Evolutionary conservation across 2,329 filamentous ascomycete species (phyloP).

Genomic region (Talaromyces sp.): DNA sequence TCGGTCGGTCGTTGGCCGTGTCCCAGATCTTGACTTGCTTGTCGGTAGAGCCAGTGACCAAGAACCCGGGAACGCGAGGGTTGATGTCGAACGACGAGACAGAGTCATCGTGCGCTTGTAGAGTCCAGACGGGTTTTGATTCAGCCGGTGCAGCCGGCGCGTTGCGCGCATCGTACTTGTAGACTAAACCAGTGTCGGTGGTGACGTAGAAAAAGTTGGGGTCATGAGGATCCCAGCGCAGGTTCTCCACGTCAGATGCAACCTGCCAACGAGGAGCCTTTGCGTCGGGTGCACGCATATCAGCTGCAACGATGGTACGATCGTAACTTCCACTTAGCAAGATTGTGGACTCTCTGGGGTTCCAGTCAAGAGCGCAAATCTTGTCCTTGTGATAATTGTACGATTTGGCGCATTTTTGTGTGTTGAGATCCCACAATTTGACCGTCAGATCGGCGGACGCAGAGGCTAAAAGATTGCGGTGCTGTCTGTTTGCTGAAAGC

Average conservation of each 20-base stretch:
- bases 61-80: constrained; percentile 80
- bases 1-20: constrained; percentile 72
- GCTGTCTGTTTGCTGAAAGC: constrained; percentile 85
- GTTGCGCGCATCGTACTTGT: constrained; percentile 83
- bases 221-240: constrained; percentile 91
- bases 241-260: constrained; percentile 89
- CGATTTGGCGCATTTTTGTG: constrained; percentile 86
- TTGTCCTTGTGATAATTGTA: constrained; percentile 97
- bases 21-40: constrained; percentile 98
- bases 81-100: constrained; percentile 93
- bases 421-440: constrained; percentile 96
- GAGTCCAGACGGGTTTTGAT: constrained; percentile 85
- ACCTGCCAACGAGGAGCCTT: constrained; percentile 84
- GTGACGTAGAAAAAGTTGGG: constrained; percentile 92
- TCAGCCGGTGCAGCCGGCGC: constrained; percentile 67
- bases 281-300: constrained; percentile 89
- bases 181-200: constrained; percentile 85
- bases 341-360: constrained; percentile 79
- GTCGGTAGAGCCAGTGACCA: constrained; percentile 90
- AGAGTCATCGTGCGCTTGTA: constrained; percentile 92
- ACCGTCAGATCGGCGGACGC: constrained; percentile 95
- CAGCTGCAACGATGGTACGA: constrained; percentile 85
- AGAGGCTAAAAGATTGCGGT: constrained; percentile 90
- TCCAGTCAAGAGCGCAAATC: constrained; percentile 94
- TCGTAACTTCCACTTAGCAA: constrained; percentile 93